Conservation (phyloP, 2,329 filamentous ascomycete genomes). For the Endoconidiophora laricicola region DNA sequence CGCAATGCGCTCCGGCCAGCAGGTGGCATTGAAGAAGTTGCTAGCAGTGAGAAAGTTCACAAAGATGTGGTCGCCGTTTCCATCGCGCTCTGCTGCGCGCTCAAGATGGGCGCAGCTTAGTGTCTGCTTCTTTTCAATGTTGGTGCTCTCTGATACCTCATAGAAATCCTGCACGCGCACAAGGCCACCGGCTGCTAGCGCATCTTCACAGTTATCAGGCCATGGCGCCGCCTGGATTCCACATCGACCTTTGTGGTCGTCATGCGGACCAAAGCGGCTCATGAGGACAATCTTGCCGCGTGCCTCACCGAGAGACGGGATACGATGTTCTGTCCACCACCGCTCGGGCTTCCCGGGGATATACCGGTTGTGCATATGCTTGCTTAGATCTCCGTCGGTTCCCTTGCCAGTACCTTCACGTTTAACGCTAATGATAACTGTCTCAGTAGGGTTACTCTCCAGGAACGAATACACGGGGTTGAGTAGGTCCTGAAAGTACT, state of each 20-base stretch:
- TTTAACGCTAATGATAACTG: slow-evolving; percentile 75
- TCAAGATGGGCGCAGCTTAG: slow-evolving; percentile 61
- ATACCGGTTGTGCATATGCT: slow-evolving; percentile 59
- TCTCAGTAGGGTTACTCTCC: slow-evolving; percentile 60
- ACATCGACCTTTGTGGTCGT: slow-evolving; percentile 30
- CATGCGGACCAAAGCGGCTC: slow-evolving; percentile 57
- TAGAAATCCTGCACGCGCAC: slow-evolving; percentile 91
- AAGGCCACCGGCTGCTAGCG: slow-evolving; percentile 49
- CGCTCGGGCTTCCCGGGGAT: slow-evolving; percentile 34
- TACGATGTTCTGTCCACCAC: slow-evolving; percentile 65
- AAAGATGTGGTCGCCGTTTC: slow-evolving; percentile 26
- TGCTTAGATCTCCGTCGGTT: slow-evolving; percentile 62
- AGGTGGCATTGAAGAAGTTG: slow-evolving; percentile 84
- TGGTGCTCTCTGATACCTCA: slow-evolving; percentile 58
- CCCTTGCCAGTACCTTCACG: slow-evolving; percentile 72
- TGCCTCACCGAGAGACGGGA: slow-evolving; percentile 63
- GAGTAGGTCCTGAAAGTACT: slow-evolving; percentile 61
- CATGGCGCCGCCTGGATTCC: slow-evolving; percentile 50
- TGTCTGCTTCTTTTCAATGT: slow-evolving; percentile 66
- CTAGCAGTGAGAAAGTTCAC: slow-evolving; percentile 83
- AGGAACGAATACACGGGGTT: slow-evolving; percentile 59
- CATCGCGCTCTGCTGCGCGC: slow-evolving; percentile 38
- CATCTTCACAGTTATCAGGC: slow-evolving; percentile 79
- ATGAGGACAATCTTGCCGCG: slow-evolving; percentile 74
- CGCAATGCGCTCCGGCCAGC: slow-evolving; percentile 89